Conservation (phyloP, 768 basidiomycete species). For the Boletus vermiculosoides region DNA sequence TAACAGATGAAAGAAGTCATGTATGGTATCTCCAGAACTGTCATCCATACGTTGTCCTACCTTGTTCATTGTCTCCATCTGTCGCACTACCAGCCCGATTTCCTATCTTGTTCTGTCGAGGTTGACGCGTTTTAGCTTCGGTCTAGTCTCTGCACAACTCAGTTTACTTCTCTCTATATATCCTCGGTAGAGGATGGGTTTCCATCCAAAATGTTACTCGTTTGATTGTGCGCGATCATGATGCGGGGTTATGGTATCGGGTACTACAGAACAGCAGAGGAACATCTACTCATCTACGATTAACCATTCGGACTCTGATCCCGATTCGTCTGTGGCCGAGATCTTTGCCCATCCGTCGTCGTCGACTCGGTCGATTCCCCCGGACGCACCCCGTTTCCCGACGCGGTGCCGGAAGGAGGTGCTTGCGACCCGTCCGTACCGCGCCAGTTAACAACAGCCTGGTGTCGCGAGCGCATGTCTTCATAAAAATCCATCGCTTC, state of each 20-base stretch:
- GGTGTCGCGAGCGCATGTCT: constrained; percentile 74
- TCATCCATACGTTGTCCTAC: constrained; percentile 30
- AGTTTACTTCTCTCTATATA: constrained; percentile 25
- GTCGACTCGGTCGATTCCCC: constrained; percentile 36
- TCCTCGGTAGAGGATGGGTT: constrained; percentile 33
- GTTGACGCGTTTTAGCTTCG: constrained; percentile 25
- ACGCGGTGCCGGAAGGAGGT: constrained; percentile 38
- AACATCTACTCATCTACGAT: constrained; percentile 52
- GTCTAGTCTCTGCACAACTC: constrained; percentile 15
- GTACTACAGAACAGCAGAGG: constrained; percentile 12
- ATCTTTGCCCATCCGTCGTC: constrained; percentile 70
- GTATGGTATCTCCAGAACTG: constrained; percentile 34
- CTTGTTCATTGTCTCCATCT: constrained; percentile 23
- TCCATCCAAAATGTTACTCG: constrained; percentile 28
- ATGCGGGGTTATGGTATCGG: constrained; percentile 24
- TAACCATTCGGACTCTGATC: constrained; percentile 92
- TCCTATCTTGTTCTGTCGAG: constrained; percentile 26
- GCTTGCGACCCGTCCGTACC: constrained; percentile 37
- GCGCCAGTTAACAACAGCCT: constrained; percentile 59
- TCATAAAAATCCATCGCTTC: constrained; percentile 89
- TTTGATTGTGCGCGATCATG: constrained; percentile 12
- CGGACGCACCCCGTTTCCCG: constrained; percentile 45
- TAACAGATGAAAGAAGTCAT: constrained; percentile 33
- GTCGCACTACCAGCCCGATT: constrained; percentile 15
- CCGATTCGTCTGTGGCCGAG: constrained; percentile 65